Base-by-base conservation (phyloP, 257 asterid genomes). In the Solanum tacnaense region DNA sequence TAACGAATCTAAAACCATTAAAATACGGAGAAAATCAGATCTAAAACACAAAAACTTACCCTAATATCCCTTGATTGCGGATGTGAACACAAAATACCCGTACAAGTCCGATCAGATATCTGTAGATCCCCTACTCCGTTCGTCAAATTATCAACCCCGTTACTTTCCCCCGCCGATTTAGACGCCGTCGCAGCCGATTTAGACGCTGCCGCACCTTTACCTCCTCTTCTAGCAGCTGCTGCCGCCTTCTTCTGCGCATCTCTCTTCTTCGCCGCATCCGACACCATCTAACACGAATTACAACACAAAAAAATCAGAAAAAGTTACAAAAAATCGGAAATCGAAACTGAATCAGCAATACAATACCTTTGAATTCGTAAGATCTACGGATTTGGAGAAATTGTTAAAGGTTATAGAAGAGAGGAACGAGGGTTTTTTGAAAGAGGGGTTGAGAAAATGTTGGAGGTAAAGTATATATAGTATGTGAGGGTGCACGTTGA, bases 201-300 rank as follows among this genome's bases (percentile, higher is more conserved):
- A 2, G 95, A 94, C 8, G 98, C 74, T 78, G 90, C 85, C 16
- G 89, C 89, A 21, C 90, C 87, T 29, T 92, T 92, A 1, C 91
- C 92, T 44, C 93, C 93, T 88, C 94, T 89, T 76, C 86, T 90
- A 18, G 93, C 94, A 13, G 94, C 98, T 0, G 99, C 99, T 2
- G 99, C 99, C 13, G 98, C 99, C 95, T 97, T 97, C 96, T 96
- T 97, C 93, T 97, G 99, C 12, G 96, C 98, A 36, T 94, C 98
- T 95, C 95, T 97, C 96, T 96, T 97, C 94, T 96, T 97, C 87
- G 96, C 93, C 90, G 99, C 99, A 89, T 97, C 99, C 38, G 99
- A 97, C 88, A 95, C 99, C 99, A 97, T 97, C 99, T 95, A 89
- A 7, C 32, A 73, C 16, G 9, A 68, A 68, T 27, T 27, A 68